Evolutionary conservation across 1,284 basidiomycete genomes (phyloP), one percentile per base, ranked within the genome.

Genomic region (Sporisorium exsertum): DNA sequence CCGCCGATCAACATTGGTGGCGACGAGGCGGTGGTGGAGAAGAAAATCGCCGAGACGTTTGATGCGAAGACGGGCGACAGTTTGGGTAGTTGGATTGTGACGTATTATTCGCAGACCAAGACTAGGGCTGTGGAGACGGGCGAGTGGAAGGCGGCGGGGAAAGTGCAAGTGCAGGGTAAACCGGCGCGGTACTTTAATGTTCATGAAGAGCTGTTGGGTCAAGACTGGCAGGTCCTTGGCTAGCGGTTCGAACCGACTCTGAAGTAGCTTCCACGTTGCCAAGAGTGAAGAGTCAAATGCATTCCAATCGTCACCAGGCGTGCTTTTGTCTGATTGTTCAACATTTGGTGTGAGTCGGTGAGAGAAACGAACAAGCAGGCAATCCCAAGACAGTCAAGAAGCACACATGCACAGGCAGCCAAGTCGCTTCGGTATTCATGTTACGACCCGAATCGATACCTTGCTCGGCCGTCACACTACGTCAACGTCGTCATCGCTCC

Each of bases 71-170:
- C 88, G n/a, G 92, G 91, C 0, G 87, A 88, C 13, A 86, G 92
- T 16, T 47, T 93, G 15, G 93, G 93, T 16, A 87, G 90, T 54
- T 94, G 92, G 92, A 87, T 92, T 27, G 93, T 94, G 0, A 88
- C 87, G 53, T 94, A 92, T 78, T 59, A 57, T 62, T 91, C 92
- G 20, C 87, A 85, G 7, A 92, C 92, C 78, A 87, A 87, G 26
- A 87, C 88, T 66, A 87, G 89, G 27, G 92, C n/a, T 2, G 32
- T 18, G n/a, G 87, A 40, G 37, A 13, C 16, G 16, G 37, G 3
- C n/a, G 87, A 89, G 26, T 68, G 55, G 26, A 67, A 67, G 40
- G 52, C 59, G 22, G 24, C 60, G 24, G 83, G 75, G 4, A 60
- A 51, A 0, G 75, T 75, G 15, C 51, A 72, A 22, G 54, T 63